A percentile compares a stretch with the other conserved stretches of the same genome.
Conservation (phyloP, 768 basidiomycete genomes). For the Termitomyces sp. region DNA sequence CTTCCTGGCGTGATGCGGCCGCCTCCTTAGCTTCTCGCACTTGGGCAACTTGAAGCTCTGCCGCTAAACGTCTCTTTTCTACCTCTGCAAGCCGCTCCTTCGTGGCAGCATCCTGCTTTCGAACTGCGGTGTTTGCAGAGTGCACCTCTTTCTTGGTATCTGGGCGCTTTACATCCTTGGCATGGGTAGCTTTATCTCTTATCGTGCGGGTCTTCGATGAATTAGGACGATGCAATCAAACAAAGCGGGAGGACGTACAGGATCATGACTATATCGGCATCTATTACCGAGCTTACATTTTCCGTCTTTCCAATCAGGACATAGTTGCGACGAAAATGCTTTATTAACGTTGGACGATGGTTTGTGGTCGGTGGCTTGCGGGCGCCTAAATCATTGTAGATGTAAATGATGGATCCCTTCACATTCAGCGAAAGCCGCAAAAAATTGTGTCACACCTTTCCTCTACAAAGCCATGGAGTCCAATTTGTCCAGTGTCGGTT, state of each 20-base stretch:
- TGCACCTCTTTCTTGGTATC: not conserved
- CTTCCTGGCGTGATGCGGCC: constrained; percentile 5
- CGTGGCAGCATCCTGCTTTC: not conserved
- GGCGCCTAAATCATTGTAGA: not conserved
- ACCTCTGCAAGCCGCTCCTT: not conserved
- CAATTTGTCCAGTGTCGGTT: not conserved
- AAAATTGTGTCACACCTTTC: not conserved
- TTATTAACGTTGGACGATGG: not conserved
- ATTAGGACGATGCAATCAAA: not conserved
- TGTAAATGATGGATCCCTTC: not conserved
- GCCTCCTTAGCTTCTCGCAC: constrained; percentile 15
- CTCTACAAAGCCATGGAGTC: not conserved
- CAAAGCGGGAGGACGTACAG: not conserved
- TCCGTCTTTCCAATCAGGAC: constrained; percentile 1
- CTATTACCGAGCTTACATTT: constrained; percentile 1
- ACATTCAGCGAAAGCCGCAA: not conserved
- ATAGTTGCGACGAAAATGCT: not conserved
- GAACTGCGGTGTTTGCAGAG: not conserved
- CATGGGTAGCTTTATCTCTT: not conserved
- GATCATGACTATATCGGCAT: constrained; percentile 3
- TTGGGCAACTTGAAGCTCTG: constrained; percentile 9
- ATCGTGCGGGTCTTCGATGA: not conserved
- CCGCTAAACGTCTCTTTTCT: not conserved
- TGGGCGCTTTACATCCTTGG: not conserved
- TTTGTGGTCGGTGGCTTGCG: not conserved